Percentiles rank a stretch among this genome's conserved stretches.
phyloP scores from a whole-genome alignment of 2,329 filamentous ascomycete genomes.

The Dichotomopilus funicola region DNA sequence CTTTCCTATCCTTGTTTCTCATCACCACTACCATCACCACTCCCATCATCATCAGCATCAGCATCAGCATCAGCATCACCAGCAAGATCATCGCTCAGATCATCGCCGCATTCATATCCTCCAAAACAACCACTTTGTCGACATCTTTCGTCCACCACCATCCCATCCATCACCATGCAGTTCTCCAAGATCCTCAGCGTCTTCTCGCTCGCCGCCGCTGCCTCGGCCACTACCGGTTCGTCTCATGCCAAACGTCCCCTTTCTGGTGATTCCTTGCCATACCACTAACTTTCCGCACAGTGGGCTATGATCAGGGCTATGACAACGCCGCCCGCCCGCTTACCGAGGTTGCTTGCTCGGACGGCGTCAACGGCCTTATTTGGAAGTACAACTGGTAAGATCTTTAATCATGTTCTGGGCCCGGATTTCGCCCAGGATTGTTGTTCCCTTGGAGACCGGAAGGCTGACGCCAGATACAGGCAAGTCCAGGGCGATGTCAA shows the following conservation, averaged over 20 bases:
- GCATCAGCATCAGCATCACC: not conserved
- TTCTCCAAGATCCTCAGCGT: conserved; percentile 25
- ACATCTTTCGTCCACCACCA: no score
- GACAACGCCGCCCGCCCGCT: conserved; percentile 54
- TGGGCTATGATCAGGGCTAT: conserved; percentile 68
- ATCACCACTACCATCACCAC: not conserved
- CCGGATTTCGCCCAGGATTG: no score
- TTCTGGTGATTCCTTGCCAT: not conserved
- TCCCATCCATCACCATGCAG: conserved; percentile 20
- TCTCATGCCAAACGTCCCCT: not conserved
- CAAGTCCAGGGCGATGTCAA: conserved; percentile 45
- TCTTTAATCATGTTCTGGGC: no score
- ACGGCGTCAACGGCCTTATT: conserved; percentile 60
- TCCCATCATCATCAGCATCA: conserved; percentile 1
- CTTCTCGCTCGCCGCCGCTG: conserved; percentile 23
- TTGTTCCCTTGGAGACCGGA: no score
- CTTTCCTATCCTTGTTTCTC: not conserved
- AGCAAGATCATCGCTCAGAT: not conserved
- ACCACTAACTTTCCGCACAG: conserved; percentile 28
- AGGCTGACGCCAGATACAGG: conserved; percentile 19
- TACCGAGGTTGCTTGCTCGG: conserved; percentile 56
- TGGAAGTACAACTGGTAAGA: conserved; percentile 48
- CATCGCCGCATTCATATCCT: no score
- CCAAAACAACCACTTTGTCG: no score
- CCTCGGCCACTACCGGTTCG: conserved; percentile 23